Percentiles rank a stretch among this genome's conserved stretches.
Evolutionary conservation across 2,329 filamentous ascomycete species (phyloP).

Genomic region (Chrysoporthe deuterocubensis): DNA sequence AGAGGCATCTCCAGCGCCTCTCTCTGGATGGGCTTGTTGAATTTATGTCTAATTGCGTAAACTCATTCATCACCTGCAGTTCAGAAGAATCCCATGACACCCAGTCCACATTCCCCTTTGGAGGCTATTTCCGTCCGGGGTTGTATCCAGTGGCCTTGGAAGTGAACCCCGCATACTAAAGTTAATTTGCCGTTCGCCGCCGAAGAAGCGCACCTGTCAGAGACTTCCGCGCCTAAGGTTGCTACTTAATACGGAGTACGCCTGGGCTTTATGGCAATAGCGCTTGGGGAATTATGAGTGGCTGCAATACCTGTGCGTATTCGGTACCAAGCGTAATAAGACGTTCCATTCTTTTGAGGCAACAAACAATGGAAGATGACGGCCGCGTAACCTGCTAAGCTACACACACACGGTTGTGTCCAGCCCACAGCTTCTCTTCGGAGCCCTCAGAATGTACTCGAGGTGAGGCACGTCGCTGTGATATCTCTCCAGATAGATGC

Average conservation of each 20-base stretch:
- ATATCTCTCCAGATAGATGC: slow-evolving; percentile 39
- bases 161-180: slow-evolving; percentile 3
- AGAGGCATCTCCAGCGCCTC: neutral
- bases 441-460: slow-evolving; percentile 29
- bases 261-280: neutral
- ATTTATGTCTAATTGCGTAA: neutral
- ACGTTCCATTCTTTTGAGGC: neutral
- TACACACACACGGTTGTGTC: neutral
- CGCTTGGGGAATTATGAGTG: neutral
- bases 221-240: neutral
- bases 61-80: neutral
- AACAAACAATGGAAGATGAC: neutral
- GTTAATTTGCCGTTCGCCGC: neutral
- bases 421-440: slow-evolving; percentile 26
- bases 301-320: neutral
- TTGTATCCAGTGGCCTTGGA: neutral
- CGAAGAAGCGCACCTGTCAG: slow-evolving; percentile 11
- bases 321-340: neutral
- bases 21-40: neutral
- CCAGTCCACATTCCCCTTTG: neutral
- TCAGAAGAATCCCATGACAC: neutral
- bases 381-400: neutral
- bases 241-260: neutral
- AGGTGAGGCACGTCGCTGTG: slow-evolving; percentile 27
- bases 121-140: slow-evolving; percentile 1